phyloP scores from a whole-genome alignment of 2,329 filamentous ascomycete species.

The Triangularia setosa region DNA sequence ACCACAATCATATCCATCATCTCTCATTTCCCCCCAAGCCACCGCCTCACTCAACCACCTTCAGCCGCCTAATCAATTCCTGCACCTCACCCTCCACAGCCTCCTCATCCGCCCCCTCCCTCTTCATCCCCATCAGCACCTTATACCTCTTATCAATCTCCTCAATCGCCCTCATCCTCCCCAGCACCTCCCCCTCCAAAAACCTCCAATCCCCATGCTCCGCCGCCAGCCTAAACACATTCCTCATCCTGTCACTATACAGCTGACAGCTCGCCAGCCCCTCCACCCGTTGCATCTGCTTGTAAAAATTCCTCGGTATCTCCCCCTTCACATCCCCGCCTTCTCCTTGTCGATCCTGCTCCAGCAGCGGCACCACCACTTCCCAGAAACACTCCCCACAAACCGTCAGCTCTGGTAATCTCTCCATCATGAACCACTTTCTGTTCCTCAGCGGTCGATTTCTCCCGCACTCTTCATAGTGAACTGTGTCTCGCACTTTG shows the following conservation, averaged over 20 bases:
- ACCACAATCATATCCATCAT: not conserved
- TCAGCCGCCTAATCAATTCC: conserved; percentile 14
- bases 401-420: conserved; percentile 72
- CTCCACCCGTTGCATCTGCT: conserved; percentile 51
- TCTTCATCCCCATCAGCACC: conserved; percentile 19
- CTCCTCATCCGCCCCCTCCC: conserved; percentile 5
- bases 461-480: conserved; percentile 60
- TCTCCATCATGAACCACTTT: conserved; percentile 74
- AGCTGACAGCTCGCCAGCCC: conserved; percentile 65
- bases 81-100: conserved; percentile 17
- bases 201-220: conserved; percentile 62
- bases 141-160: conserved; percentile 17
- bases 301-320: conserved; percentile 63
- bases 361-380: conserved; percentile 66
- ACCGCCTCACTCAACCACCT: not conserved
- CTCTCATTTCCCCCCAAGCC: no score
- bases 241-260: conserved; percentile 75
- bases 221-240: conserved; percentile 65
- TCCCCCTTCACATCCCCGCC: conserved; percentile 40
- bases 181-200: conserved; percentile 53
- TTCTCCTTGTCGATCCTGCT: conserved; percentile 42
- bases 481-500: conserved; percentile 56
- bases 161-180: conserved; percentile 44
- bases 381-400: conserved; percentile 85
- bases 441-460: conserved; percentile 59